These are phyloP conservation scores for Penicillium canariense DNA, from an alignment of 495 filamentous ascomycete genomes.

Conservation along the genomic window DNA sequence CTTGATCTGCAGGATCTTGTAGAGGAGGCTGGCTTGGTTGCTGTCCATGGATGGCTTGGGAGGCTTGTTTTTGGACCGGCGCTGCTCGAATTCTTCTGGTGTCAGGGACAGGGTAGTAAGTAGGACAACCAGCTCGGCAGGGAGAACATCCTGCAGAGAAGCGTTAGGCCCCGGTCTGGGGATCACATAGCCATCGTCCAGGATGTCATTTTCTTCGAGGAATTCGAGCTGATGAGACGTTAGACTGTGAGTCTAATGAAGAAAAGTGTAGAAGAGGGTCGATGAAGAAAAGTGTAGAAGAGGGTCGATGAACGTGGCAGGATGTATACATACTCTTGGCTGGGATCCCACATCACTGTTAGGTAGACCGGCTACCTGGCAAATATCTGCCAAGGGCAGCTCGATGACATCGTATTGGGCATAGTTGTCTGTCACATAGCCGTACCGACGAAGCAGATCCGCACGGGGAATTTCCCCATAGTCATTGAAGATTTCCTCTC, in stretches of 20 bases:
- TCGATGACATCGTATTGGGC: slow-evolving; percentile 79
- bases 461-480: slow-evolving; percentile 81
- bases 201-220: slow-evolving; percentile 47
- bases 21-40: slow-evolving; percentile 32
- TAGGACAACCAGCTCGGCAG: slow-evolving; percentile 50
- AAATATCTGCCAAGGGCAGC: slow-evolving; percentile 57
- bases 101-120: slow-evolving; percentile 45
- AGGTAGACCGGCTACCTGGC: slow-evolving; percentile 45
- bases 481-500: slow-evolving; percentile 88
- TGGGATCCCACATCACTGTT: slow-evolving; percentile 42
- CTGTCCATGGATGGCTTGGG: slow-evolving; percentile 40
- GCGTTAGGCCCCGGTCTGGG: slow-evolving; percentile 33
- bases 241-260: slow-evolving; percentile 4
- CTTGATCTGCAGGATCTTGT: slow-evolving; percentile 30
- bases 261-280: slow-evolving; percentile 12
- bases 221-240: slow-evolving; percentile 41
- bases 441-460: slow-evolving; percentile 83
- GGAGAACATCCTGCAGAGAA: slow-evolving; percentile 38
- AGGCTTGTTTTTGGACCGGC: slow-evolving; percentile 43
- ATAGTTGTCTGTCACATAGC: slow-evolving; percentile 80
- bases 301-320: background rate
- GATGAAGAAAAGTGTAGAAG: slow-evolving; percentile 14
- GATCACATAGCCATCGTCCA: slow-evolving; percentile 58
- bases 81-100: slow-evolving; percentile 37
- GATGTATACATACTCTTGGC: slow-evolving; percentile 34